Evolutionary conservation across 345 rosid genomes (phyloP).

Genomic region (Anastatica hierochuntica): DNA sequence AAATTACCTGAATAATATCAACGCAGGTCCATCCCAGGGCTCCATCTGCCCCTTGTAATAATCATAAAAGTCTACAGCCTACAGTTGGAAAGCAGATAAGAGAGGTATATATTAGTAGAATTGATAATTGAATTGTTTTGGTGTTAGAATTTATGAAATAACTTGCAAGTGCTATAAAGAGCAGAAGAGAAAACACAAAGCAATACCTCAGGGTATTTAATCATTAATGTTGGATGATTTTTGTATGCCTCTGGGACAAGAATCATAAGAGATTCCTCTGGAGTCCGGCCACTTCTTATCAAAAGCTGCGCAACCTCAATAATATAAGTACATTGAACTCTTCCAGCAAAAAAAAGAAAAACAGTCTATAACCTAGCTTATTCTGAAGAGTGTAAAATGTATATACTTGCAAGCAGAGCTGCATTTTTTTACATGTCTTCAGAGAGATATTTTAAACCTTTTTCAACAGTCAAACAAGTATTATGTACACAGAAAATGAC

Average conservation of each 20-base stretch:
- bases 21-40: constrained; percentile 99
- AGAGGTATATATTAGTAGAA: too few relatives aligned
- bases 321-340: constrained; percentile 2
- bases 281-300: constrained; percentile 89
- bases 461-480: neutral
- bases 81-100: constrained; percentile 14
- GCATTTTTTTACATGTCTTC: neutral
- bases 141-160: too few relatives aligned
- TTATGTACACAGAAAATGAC: constrained; percentile 3
- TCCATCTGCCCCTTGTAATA: constrained; percentile 99
- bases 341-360: constrained; percentile 1
- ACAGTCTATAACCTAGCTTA: neutral
- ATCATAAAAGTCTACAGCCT: constrained; percentile 92
- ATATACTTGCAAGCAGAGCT: neutral
- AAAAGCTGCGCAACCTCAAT: constrained; percentile 46
- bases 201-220: constrained; percentile 92
- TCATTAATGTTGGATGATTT: constrained; percentile 78
- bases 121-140: too few relatives aligned
- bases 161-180: constrained; percentile 6
- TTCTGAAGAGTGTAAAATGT: neutral
- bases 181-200: neutral
- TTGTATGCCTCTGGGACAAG: constrained; percentile 99
- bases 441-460: neutral
- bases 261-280: constrained; percentile 93
- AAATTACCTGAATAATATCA: constrained; percentile 79